Evolutionary conservation across 176 grass and related monocot species (phyloP).

Genomic region (Saccharum officinarum): DNA sequence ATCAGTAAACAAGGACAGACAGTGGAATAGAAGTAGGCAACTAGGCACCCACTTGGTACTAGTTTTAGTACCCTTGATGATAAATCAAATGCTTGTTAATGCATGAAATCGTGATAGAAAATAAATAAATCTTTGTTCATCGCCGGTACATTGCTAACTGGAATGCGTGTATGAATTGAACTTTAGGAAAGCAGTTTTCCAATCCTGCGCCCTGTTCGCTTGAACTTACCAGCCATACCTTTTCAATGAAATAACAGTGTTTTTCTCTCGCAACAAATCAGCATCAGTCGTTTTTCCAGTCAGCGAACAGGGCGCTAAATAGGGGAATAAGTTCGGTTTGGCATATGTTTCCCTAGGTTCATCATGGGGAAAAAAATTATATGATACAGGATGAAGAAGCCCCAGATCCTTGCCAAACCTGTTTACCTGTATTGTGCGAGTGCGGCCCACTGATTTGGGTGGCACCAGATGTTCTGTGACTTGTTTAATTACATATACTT

Average conservation of each 20-base stretch:
- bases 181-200: conserved; percentile 19
- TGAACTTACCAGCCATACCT: too few species aligned
- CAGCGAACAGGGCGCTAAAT: not conserved
- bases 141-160: not conserved
- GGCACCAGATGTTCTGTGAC: not conserved
- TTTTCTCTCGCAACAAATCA: too few species aligned
- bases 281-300: too few species aligned
- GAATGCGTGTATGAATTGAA: conserved; percentile 11
- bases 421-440: not conserved
- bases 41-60: conserved; percentile 19
- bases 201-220: not conserved
- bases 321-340: conserved; percentile 12
- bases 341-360: not conserved
- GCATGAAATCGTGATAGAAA: not conserved
- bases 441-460: not conserved
- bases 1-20: conserved; percentile 29
- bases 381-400: not conserved
- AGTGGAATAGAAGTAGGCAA: conserved; percentile 22
- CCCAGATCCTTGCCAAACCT: not conserved
- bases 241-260: too few species aligned
- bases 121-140: not conserved
- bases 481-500: not conserved
- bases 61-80: not conserved
- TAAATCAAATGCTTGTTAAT: conserved; percentile 44
- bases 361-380: not conserved